Evolutionary conservation across 192 early-diverging fungal species (phyloP), one percentile per base, ranked within the genome.

Genomic region (Rhizoclosmatium globosum): DNA sequence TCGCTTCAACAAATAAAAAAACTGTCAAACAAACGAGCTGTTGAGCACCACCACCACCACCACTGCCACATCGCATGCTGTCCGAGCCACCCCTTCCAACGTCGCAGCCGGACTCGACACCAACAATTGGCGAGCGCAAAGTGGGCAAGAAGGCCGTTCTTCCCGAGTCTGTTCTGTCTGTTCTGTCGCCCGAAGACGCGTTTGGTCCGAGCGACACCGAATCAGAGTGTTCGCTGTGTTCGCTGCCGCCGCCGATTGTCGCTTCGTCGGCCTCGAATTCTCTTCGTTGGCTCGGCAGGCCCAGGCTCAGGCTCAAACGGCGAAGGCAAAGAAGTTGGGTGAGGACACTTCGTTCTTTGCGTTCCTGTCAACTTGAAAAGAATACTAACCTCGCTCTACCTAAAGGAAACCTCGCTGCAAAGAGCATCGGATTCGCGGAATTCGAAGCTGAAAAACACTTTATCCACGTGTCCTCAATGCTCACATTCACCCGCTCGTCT

Each of bases 401-500:
- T 53, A 74, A 56, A 74, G 72, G 72, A 6, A 47, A 74, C 38
- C 38, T 74, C 11, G 11, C 6, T 31, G 76, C 76, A 15, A 78
- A 60, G 47, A 15, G 23, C n/a, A 75, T 92, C 17, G 19, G 74
- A 38, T 57, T 78, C 45, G 90, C 89, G n/a, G 89, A 91, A 62
- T 95, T 95, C 79, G 94, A 96, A 81, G 84, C 93, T 31, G 94
- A 93, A 69, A 81, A 90, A 53, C 94, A 96, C 79, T 96, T 82
- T 96, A 96, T 73, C 94, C 94, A 3, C 88, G 94, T 45, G 94
- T 96, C 3, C 81, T 96, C 31, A 96, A 95, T 79, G 94, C 94
- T 3, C 90, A 93, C 80, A 94, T 96, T 57, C 94, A 96, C 81
- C 94, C 94, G 7, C 89, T 95, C 60, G 93, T 96, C 17, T 87